A percentile compares a stretch with the other conserved stretches of the same genome.
These are phyloP conservation scores for Alternaria sp. DNA, from an alignment of 2,329 filamentous ascomycete genomes.

Conservation along the genomic window DNA sequence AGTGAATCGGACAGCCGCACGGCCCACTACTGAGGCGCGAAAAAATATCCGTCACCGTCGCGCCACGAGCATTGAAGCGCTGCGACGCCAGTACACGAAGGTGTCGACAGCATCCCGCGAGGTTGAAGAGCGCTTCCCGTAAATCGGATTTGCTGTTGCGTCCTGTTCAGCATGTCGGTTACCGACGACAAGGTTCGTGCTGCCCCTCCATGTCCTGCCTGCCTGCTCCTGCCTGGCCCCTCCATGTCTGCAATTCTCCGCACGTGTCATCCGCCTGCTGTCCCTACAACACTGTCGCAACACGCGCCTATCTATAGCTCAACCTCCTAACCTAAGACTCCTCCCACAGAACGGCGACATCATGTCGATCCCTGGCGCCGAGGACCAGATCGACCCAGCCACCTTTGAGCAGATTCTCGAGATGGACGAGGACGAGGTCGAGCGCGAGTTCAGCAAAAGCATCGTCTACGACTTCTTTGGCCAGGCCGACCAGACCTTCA, in stretches of 20 bases:
- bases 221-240: conserved; percentile 17
- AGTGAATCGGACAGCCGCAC: conserved; percentile 31
- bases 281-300: background rate
- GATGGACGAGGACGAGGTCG: conserved; percentile 91
- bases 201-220: conserved; percentile 36
- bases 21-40: conserved; percentile 22
- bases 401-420: conserved; percentile 97
- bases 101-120: conserved; percentile 26
- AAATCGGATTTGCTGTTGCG: conserved; percentile 13
- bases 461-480: conserved; percentile 94
- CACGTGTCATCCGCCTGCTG: conserved; percentile 3
- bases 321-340: conserved; percentile 5
- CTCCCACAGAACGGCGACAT: conserved; percentile 39
- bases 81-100: conserved; percentile 30
- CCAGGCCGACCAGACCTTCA: conserved; percentile 86
- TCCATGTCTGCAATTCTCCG: conserved; percentile 16
- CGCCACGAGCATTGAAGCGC: conserved; percentile 14
- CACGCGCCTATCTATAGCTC: conserved; percentile 1
- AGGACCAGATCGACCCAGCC: conserved; percentile 75
- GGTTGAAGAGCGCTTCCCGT: conserved; percentile 15
- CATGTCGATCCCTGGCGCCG: conserved; percentile 65
- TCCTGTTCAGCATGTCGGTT: conserved; percentile 40
- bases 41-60: conserved; percentile 32
- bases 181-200: conserved; percentile 48
- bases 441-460: conserved; percentile 84